Evolutionary conservation across 805 yeast species (phyloP).

Genomic region (Maudiozyma saulgeensis): DNA sequence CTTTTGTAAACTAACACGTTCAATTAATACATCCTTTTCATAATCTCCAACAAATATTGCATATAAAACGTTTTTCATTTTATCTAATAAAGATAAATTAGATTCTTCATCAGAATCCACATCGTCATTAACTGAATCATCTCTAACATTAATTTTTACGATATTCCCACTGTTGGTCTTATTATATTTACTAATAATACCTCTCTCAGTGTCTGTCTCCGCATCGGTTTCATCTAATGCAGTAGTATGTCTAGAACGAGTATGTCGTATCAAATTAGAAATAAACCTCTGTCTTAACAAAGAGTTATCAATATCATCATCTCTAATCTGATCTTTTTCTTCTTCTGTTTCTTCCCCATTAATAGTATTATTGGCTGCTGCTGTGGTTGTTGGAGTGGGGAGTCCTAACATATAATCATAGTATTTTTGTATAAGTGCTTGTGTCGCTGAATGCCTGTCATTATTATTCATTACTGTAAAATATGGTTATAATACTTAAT

Average conservation of each 20-base stretch:
- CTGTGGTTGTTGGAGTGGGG: neutral
- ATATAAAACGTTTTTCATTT: constrained; percentile 10
- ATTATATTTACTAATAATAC: neutral
- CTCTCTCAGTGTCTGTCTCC: neutral
- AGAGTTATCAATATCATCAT: neutral
- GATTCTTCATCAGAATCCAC: neutral
- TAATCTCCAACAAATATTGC: constrained; percentile 11
- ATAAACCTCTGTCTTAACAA: neutral
- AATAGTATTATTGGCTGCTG: neutral
- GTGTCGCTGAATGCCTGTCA: constrained; percentile 16
- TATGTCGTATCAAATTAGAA: constrained; percentile 2
- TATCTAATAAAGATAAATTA: constrained; percentile 1
- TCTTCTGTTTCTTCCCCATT: neutral
- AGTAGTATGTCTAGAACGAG: neutral
- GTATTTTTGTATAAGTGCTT: constrained; percentile 16
- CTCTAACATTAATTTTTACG: neutral
- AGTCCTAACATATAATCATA: constrained; percentile 7
- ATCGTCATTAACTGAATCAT: neutral
- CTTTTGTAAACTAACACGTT: constrained; percentile 30
- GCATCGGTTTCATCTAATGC: constrained; percentile 3
- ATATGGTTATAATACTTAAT: neutral
- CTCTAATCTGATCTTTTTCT: neutral
- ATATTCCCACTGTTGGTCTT: neutral
- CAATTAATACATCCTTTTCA: constrained; percentile 31
- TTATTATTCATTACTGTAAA: neutral